Percentiles rank a stretch among this genome's conserved stretches.
Conservation (phyloP, 2,329 filamentous ascomycete species). For the Ophiostoma quercus region DNA sequence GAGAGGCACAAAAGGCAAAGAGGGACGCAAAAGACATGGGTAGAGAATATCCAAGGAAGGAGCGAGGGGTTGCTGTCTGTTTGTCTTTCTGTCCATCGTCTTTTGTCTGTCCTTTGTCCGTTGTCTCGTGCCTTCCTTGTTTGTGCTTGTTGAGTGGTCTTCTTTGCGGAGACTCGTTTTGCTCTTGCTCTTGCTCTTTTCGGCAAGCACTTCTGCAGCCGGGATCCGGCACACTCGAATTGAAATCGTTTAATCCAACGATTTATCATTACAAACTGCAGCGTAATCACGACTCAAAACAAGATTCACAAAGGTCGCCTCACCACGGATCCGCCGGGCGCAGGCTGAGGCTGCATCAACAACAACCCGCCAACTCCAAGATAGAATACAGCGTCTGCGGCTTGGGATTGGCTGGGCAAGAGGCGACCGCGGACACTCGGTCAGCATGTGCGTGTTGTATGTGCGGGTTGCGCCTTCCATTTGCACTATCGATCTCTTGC, state of each 20-base stretch:
- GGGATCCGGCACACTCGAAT: background rate
- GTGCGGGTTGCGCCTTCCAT: slow-evolving; percentile 9
- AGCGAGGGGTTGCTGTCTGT: background rate
- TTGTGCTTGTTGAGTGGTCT: background rate
- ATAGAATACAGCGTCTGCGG: background rate
- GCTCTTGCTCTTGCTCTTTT: background rate
- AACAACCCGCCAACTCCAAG: background rate
- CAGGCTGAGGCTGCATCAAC: slow-evolving; percentile 11
- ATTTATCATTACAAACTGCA: too few species aligned
- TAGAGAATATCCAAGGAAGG: slow-evolving; percentile 1
- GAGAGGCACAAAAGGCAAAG: background rate
- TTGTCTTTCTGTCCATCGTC: background rate
- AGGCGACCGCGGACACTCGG: slow-evolving; percentile 10
- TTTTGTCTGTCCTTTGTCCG: background rate
- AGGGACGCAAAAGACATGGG: background rate
- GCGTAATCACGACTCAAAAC: background rate
- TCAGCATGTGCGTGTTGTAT: slow-evolving; percentile 7
- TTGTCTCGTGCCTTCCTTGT: background rate
- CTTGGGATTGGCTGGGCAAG: slow-evolving; percentile 6
- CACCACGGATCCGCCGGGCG: slow-evolving; percentile 15
- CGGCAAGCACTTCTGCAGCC: background rate
- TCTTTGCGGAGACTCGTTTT: background rate
- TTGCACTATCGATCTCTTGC: background rate
- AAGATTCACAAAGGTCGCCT: slow-evolving; percentile 5
- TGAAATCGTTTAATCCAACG: background rate